A percentile compares a stretch with the other conserved stretches of the same genome.
phyloP scores from a whole-genome alignment of 768 basidiomycete genomes.

The Suillus weaverae region DNA sequence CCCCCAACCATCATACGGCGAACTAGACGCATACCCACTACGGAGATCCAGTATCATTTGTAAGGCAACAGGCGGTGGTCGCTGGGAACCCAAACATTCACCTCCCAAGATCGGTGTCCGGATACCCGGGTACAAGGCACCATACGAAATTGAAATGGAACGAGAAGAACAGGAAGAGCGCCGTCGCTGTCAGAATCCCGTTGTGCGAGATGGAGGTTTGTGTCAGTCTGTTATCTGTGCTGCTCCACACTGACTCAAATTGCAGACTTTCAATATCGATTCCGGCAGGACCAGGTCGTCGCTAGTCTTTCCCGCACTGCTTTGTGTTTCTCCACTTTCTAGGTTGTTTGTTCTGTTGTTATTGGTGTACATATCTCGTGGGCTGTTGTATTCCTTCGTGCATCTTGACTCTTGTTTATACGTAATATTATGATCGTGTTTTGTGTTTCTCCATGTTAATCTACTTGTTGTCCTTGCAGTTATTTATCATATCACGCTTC shows the following conservation, averaged over 20 bases:
- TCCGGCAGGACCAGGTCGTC: constrained; percentile 49
- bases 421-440: constrained; percentile 7
- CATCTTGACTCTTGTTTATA: constrained; percentile 11
- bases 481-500: constrained; percentile 11
- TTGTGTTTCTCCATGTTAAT: constrained; percentile 12
- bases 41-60: constrained; percentile 65
- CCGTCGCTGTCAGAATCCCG: constrained; percentile 54
- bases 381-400: constrained; percentile 13
- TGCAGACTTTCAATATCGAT: constrained; percentile 66
- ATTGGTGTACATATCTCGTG: constrained; percentile 3
- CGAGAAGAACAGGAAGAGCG: constrained; percentile 57
- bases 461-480: constrained; percentile 11
- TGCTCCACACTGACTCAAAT: constrained; percentile 4
- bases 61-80: constrained; percentile 77
- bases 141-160: constrained; percentile 71
- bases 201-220: constrained; percentile 59
- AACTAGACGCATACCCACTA: constrained; percentile 74
- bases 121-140: constrained; percentile 64
- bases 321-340: constrained; percentile 64
- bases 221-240: constrained; percentile 5
- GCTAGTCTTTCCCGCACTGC: constrained; percentile 45
- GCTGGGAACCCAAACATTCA: constrained; percentile 71
- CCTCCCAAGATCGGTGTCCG: constrained; percentile 46
- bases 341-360: constrained; percentile 18
- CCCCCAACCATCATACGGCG: constrained; percentile 57